These are phyloP conservation scores for Phytomonas sp. DNA, from an alignment of 208 protist species.

Conservation along the genomic window DNA sequence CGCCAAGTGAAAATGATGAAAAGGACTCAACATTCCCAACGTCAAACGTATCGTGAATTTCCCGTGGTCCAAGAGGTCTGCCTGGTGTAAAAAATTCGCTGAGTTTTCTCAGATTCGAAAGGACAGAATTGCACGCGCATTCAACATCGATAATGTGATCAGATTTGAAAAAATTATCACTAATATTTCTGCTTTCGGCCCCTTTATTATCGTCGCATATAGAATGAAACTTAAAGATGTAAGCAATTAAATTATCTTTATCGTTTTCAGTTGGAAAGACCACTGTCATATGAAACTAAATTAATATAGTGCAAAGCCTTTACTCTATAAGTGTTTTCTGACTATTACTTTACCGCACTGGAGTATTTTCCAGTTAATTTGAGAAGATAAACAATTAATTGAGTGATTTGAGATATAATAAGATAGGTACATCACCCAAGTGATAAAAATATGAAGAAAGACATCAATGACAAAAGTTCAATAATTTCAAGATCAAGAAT, in stretches of 20 bases:
- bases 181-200: background rate
- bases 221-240: slow-evolving; percentile 16
- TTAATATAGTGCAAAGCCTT: background rate
- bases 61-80: background rate
- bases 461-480: background rate
- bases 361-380: background rate
- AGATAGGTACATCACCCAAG: background rate
- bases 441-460: slow-evolving; percentile 3
- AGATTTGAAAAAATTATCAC: background rate
- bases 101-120: slow-evolving; percentile 10
- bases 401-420: background rate
- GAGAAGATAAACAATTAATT: background rate
- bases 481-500: background rate
- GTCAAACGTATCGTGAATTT: background rate
- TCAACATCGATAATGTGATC: background rate
- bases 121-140: background rate
- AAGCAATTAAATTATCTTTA: slow-evolving; percentile 19
- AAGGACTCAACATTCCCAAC: slow-evolving; percentile 1
- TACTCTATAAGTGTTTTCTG: background rate
- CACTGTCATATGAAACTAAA: slow-evolving; percentile 24
- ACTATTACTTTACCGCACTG: background rate
- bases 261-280: slow-evolving; percentile 25
- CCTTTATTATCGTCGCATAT: background rate
- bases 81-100: background rate
- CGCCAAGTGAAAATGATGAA: background rate